Percentiles rank a stretch among this genome's conserved stretches.
These are phyloP conservation scores for Penicillium crystallinum DNA, from an alignment of 495 filamentous ascomycete species.

Conservation along the genomic window DNA sequence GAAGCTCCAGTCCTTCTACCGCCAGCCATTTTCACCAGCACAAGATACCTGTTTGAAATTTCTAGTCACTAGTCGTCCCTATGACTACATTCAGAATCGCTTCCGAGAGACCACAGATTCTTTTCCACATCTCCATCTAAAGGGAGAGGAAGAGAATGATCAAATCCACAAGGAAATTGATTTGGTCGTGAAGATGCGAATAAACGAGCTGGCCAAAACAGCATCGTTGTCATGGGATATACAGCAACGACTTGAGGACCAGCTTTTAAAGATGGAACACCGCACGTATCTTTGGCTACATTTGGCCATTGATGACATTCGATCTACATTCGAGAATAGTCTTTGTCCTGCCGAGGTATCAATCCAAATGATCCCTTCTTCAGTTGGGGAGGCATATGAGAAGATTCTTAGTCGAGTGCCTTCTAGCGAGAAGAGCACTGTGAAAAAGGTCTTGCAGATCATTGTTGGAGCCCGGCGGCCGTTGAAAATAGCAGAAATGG, in stretches of 20 bases:
- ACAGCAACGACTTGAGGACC: no score
- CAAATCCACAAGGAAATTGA: conserved; percentile 35
- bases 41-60: conserved; percentile 29
- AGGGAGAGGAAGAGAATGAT: conserved; percentile 33
- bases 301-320: conserved; percentile 14
- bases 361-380: no score
- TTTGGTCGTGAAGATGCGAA: conserved; percentile 26
- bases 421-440: conserved; percentile 3
- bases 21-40: no score
- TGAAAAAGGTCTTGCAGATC: conserved; percentile 29
- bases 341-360: no score
- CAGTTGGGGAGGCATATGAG: conserved; percentile 23
- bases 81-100: conserved; percentile 25
- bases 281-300: conserved; percentile 38
- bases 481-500: conserved; percentile 32
- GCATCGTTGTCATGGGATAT: conserved; percentile 1
- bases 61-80: conserved; percentile 42
- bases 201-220: conserved; percentile 20
- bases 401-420: conserved; percentile 23
- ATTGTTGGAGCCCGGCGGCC: conserved; percentile 32
- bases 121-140: conserved; percentile 25
- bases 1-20: conserved; percentile 5
- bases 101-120: conserved; percentile 17
- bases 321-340: no score
- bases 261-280: conserved; percentile 9